phyloP scores from a whole-genome alignment of 78 protist genomes.

The Capsaspora owczarzaki region DNA sequence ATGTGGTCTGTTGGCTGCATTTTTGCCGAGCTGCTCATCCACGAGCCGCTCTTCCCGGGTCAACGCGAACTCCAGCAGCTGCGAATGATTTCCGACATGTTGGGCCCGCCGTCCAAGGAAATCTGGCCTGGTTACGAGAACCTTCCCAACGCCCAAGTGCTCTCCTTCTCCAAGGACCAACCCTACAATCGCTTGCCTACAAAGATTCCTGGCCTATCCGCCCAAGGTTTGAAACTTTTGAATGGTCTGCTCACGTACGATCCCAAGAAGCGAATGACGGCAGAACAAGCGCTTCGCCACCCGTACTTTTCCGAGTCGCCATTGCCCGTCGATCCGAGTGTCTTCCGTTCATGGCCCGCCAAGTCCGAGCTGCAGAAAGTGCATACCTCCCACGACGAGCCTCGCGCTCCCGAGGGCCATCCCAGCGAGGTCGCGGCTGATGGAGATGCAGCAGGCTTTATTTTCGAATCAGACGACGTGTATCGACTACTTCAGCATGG shows the following conservation, averaged over 20 bases:
- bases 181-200: too few relatives aligned
- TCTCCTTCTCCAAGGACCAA: background rate
- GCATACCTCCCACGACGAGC: too few relatives aligned
- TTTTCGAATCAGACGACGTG: too few relatives aligned
- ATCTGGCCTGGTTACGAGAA: background rate
- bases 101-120: slow-evolving; percentile 50
- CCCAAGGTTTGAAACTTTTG: background rate
- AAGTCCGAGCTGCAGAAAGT: too few relatives aligned
- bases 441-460: too few relatives aligned
- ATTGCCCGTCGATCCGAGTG: background rate
- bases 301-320: background rate
- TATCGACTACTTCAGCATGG: too few relatives aligned
- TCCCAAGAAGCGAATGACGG: slow-evolving; percentile 1
- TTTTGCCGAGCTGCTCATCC: slow-evolving; percentile 86
- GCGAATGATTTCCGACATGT: slow-evolving; percentile 57
- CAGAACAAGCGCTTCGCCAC: background rate
- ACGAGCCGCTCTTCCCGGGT: slow-evolving; percentile 89
- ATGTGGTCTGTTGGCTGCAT: slow-evolving; percentile 88
- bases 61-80: slow-evolving; percentile 79
- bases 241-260: background rate
- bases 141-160: background rate
- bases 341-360: slow-evolving; percentile 3
- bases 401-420: too few relatives aligned
- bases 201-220: background rate
- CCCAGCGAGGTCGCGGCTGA: too few relatives aligned